Base-by-base conservation (phyloP, 129 eudicot genomes). In the Escallonia rubra region DNA sequence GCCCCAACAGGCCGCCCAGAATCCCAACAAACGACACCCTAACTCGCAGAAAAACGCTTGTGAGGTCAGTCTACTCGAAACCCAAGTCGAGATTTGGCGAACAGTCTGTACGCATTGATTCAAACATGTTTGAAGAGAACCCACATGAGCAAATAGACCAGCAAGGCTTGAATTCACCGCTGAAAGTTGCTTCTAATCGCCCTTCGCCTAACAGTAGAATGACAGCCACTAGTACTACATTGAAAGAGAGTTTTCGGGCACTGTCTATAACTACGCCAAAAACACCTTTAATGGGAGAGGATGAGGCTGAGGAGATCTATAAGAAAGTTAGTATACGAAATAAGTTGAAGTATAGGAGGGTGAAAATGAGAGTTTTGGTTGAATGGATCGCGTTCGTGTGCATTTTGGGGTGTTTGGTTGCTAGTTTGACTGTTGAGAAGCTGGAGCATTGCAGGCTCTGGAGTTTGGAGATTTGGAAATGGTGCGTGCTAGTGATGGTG, bases 41-140 rank as follows among this genome's bases (percentile, higher is more conserved):
- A 63, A 85, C 81, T 7, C 57, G 90, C 16, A 76, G 91, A 57
- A 88, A 80, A 73, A 42, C 86, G 6, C 73, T 78, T 9, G 70
- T 86, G 2, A 73, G 80, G 63, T 81, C 95, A 3, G 51, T 77
- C 11, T 77, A 74, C 79, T 86, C 90, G 2, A 91, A 87, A 74
- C 97, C 97, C 46, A 92, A 86, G 46, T 88, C 96, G 7, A 80
- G 98, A 71, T 88, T 92, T 66, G 98, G 96, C 38, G 98, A 92
- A 65, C 95, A 77, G 45, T 64, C 94, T 49, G 64, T 78, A 39
- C 64, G 74, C 11, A 67, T 86, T 43, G 96, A 88, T 50, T 77
- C 79, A 13, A 66, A 59, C 23, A 70, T 80, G 87, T 68, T 91
- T 8, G 96, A 79, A 61, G 79, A 84, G 16, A 71, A 66, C 41